Conservation (phyloP, 2,329 filamentous ascomycete species). For the Trichoderma polysporum region DNA sequence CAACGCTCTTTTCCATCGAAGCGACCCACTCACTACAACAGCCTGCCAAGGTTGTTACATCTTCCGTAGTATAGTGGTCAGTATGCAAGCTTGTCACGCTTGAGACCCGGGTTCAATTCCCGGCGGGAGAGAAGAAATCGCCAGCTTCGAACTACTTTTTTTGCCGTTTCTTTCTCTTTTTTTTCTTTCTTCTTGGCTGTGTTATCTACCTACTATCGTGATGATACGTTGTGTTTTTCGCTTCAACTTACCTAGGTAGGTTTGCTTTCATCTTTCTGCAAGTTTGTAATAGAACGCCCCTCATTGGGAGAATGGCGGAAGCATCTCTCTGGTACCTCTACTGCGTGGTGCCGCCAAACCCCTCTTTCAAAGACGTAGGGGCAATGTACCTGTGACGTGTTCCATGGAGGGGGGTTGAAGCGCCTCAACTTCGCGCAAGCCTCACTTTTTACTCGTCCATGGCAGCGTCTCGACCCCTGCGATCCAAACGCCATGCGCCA, state of each 20-base stretch:
- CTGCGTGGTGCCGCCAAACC: slow-evolving; percentile 1
- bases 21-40: slow-evolving; percentile 20
- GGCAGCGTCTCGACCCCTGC: slow-evolving; percentile 7
- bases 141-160: slow-evolving; percentile 15
- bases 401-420: slow-evolving; percentile 15
- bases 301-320: not conserved
- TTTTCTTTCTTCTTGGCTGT: too few relatives aligned
- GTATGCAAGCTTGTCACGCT: slow-evolving; percentile 29
- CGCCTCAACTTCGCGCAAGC: slow-evolving; percentile 24
- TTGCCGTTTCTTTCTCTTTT: not conserved
- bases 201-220: too few relatives aligned
- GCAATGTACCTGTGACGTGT: slow-evolving; percentile 19
- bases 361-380: not conserved
- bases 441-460: slow-evolving; percentile 10
- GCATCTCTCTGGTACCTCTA: slow-evolving; percentile 1
- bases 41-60: slow-evolving; percentile 5
- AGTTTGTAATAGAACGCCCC: not conserved
- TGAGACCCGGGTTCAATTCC: slow-evolving; percentile 29
- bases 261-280: not conserved
- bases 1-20: not conserved
- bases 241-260: too few relatives aligned
- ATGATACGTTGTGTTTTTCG: not conserved
- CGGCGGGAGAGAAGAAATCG: slow-evolving; percentile 26
- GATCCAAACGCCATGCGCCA: slow-evolving; percentile 15
- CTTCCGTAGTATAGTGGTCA: slow-evolving; percentile 29